These are phyloP conservation scores for Exsudoporus floridanus DNA, from an alignment of 1,284 basidiomycete genomes.

Conservation along the genomic window DNA sequence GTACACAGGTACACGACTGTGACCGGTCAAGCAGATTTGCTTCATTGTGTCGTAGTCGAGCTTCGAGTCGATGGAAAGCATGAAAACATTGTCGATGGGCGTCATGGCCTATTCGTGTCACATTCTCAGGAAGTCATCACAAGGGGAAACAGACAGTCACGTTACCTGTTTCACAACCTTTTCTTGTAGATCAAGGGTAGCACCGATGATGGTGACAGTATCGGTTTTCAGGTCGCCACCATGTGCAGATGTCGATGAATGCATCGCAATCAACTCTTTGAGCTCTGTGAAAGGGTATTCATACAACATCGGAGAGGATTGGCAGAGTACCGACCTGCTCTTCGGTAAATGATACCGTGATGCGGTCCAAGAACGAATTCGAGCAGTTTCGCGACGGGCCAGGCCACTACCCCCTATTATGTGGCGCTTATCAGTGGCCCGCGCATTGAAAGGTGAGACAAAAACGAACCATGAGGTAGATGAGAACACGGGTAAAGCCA, in stretches of 20 bases:
- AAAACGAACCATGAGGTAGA: conserved; percentile 62
- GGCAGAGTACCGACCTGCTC: conserved; percentile 34
- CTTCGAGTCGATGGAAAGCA: conserved; percentile 53
- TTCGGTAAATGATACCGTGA: conserved; percentile 59
- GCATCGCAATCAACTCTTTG: conserved; percentile 73
- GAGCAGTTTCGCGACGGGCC: conserved; percentile 74
- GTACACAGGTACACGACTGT: conserved; percentile 49
- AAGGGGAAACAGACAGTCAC: background rate
- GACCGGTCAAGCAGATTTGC: conserved; percentile 51
- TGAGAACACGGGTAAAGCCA: conserved; percentile 67
- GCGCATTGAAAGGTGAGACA: conserved; percentile 1
- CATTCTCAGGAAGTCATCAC: background rate
- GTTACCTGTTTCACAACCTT: conserved; percentile 57
- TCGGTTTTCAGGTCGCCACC: conserved; percentile 71
- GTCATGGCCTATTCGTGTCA: conserved; percentile 29
- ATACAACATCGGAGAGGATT: background rate
- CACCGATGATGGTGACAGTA: conserved; percentile 75
- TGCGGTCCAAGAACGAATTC: conserved; percentile 64
- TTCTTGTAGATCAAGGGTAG: conserved; percentile 70
- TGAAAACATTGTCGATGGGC: conserved; percentile 42
- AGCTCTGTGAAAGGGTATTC: conserved; percentile 42
- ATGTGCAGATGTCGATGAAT: conserved; percentile 53
- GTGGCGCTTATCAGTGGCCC: background rate
- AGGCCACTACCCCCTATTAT: conserved; percentile 69
- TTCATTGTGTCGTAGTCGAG: conserved; percentile 54